Evolutionary conservation across 164 flowering plant genomes (phyloP).

Genomic region (Saururus chinensis): DNA sequence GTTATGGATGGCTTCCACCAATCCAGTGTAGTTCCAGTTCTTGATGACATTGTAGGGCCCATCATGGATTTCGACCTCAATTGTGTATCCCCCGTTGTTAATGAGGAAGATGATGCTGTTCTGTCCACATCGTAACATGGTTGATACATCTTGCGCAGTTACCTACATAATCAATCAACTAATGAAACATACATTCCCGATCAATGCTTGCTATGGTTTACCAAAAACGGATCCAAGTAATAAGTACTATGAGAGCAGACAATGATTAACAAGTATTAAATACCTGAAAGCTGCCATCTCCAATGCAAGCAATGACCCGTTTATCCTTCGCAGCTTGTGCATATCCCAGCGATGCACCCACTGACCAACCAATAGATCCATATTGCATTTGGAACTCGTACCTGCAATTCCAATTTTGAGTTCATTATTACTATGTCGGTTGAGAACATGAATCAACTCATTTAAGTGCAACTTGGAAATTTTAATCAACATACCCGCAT

Average conservation of each 20-base stretch:
- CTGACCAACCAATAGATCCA: conserved; percentile 79
- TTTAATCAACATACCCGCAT: conserved; percentile 43
- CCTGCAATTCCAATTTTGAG: background rate
- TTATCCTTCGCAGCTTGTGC: conserved; percentile 69
- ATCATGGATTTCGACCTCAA: conserved; percentile 16
- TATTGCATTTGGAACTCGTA: conserved; percentile 14
- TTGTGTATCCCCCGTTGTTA: conserved; percentile 86
- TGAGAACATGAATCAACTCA: background rate
- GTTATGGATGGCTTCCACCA: conserved; percentile 39
- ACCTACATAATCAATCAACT: conserved; percentile 25
- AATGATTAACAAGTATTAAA: too few relatives aligned
- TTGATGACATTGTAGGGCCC: conserved; percentile 46
- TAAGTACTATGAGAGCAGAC: background rate
- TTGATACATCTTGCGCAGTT: conserved; percentile 74
- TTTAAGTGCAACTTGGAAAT: background rate
- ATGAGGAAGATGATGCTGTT: conserved; percentile 64
- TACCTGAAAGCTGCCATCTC: conserved; percentile 85
- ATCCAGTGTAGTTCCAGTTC: conserved; percentile 41
- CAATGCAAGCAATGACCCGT: conserved; percentile 70
- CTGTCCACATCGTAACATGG: conserved; percentile 68
- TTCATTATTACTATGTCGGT: background rate
- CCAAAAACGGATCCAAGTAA: background rate
- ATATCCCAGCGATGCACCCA: conserved; percentile 87
- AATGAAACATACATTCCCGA: background rate
- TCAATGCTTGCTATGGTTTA: background rate